Percentiles rank a stretch among this genome's conserved stretches.
These are phyloP conservation scores for Aspergillus asperescens DNA, from an alignment of 495 filamentous ascomycete species.

Conservation along the genomic window DNA sequence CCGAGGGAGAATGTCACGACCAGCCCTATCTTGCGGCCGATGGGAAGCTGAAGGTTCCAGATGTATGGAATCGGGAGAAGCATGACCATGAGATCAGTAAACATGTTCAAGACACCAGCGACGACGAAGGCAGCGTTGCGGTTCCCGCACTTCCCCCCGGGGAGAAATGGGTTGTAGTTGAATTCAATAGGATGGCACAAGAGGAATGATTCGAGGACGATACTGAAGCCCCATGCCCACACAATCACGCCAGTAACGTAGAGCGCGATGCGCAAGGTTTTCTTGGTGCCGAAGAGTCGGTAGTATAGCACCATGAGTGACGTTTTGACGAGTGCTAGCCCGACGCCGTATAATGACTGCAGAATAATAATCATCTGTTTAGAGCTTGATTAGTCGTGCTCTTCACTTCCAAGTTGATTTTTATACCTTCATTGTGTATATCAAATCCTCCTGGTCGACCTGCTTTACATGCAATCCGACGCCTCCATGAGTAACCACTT, in stretches of 20 bases:
- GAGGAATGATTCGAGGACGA: slow-evolving; percentile 13
- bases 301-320: slow-evolving; percentile 17
- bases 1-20: slow-evolving; percentile 45
- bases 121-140: slow-evolving; percentile 41
- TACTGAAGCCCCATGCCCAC: slow-evolving; percentile 13
- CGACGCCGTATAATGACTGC: slow-evolving; percentile 12
- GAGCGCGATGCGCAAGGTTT: slow-evolving; percentile 12
- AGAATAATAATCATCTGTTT: slow-evolving; percentile 5
- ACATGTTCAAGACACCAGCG: slow-evolving; percentile 45
- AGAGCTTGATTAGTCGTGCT: no score
- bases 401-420: background rate
- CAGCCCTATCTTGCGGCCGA: slow-evolving; percentile 44
- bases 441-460: no score
- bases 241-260: slow-evolving; percentile 3
- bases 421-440: background rate
- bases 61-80: slow-evolving; percentile 46
- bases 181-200: slow-evolving; percentile 43
- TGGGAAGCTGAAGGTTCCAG: slow-evolving; percentile 41
- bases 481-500: no score
- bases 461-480: no score
- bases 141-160: slow-evolving; percentile 46
- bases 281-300: slow-evolving; percentile 18
- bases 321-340: slow-evolving; percentile 15
- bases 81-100: slow-evolving; percentile 48
- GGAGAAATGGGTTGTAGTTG: slow-evolving; percentile 42